A percentile compares a stretch with the other conserved stretches of the same genome.
These are phyloP conservation scores for Juncus inflexus DNA, from an alignment of 176 grass and related monocot species.

Conservation along the genomic window DNA sequence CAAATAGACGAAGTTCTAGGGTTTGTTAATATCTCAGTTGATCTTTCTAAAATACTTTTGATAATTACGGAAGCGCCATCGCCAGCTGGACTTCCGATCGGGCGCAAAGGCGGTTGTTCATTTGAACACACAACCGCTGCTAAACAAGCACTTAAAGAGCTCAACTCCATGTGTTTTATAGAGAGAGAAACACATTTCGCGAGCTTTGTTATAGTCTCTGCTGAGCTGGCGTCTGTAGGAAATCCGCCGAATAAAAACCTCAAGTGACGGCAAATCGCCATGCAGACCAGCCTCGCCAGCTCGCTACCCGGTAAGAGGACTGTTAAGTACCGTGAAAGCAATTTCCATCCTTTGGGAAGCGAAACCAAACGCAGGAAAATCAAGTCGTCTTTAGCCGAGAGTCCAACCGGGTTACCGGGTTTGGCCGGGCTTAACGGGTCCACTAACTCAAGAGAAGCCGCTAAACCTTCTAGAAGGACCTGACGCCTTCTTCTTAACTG, in stretches of 20 bases:
- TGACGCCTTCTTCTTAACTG: constrained; percentile 69
- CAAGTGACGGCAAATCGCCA: constrained; percentile 94
- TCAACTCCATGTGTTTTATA: constrained; percentile 74
- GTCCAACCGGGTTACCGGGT: constrained; percentile 60
- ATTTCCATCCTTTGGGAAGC: constrained; percentile 83
- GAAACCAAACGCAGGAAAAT: constrained; percentile 86
- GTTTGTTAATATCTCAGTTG: constrained; percentile 78
- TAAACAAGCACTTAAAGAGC: constrained; percentile 86
- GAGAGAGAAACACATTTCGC: constrained; percentile 61
- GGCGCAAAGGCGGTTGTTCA: constrained; percentile 96
- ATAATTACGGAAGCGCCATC: constrained; percentile 83
- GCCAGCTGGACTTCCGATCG: constrained; percentile 79
- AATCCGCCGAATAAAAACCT: constrained; percentile 93
- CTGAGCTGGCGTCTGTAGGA: constrained; percentile 57
- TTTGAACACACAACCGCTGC: constrained; percentile 93
- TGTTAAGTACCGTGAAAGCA: constrained; percentile 64
- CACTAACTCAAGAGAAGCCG: constrained; percentile 79
- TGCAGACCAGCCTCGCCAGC: constrained; percentile 74
- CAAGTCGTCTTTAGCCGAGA: constrained; percentile 75
- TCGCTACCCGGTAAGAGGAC: constrained; percentile 84
- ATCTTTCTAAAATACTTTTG: constrained; percentile 79
- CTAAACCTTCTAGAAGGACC: constrained; percentile 88
- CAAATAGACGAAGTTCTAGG: constrained; percentile 54
- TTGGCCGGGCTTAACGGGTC: constrained; percentile 72
- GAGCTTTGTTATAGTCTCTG: constrained; percentile 70